A percentile compares a stretch with the other conserved stretches of the same genome.
Evolutionary conservation across 768 basidiomycete species (phyloP).

Genomic region (Obba rivulosa): DNA sequence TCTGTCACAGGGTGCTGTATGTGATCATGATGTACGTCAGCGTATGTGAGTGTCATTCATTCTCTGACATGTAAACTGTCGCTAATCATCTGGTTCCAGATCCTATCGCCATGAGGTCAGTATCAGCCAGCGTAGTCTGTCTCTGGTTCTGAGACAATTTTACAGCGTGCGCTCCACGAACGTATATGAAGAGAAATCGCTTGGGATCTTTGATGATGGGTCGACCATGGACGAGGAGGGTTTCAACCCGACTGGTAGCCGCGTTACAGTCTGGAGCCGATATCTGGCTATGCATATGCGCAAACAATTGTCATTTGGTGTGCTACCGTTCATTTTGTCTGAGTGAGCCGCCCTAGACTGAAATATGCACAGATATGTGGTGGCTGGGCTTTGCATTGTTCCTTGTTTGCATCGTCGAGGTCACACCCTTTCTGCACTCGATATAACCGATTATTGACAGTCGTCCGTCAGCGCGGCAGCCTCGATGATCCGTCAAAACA

Average conservation of each 20-base stretch:
- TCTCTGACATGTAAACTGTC: constrained; percentile 1
- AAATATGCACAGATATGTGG: constrained; percentile 77
- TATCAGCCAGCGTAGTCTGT: neutral
- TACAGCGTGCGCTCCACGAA: constrained; percentile 84
- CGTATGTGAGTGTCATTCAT: constrained; percentile 50
- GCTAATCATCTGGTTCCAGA: constrained; percentile 33
- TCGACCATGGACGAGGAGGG: constrained; percentile 29
- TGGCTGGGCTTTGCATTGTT: constrained; percentile 86
- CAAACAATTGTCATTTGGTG: constrained; percentile 88
- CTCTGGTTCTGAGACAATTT: neutral
- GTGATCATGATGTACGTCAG: constrained; percentile 94
- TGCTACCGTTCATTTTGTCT: constrained; percentile 10
- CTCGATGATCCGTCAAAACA: constrained; percentile 48
- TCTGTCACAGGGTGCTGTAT: constrained; percentile 65
- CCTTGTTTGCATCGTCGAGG: constrained; percentile 91
- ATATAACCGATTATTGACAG: neutral
- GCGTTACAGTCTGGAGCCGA: constrained; percentile 65
- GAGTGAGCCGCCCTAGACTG: neutral
- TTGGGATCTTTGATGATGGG: constrained; percentile 70
- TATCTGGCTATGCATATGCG: constrained; percentile 81
- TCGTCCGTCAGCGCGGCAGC: constrained; percentile 43
- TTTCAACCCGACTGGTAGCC: constrained; percentile 40
- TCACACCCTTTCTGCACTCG: constrained; percentile 28
- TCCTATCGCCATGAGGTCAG: constrained; percentile 76
- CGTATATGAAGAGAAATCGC: constrained; percentile 89